Evolutionary conservation across 1,284 basidiomycete genomes (phyloP).

Genomic region (Cryptococcus maquisensis): DNA sequence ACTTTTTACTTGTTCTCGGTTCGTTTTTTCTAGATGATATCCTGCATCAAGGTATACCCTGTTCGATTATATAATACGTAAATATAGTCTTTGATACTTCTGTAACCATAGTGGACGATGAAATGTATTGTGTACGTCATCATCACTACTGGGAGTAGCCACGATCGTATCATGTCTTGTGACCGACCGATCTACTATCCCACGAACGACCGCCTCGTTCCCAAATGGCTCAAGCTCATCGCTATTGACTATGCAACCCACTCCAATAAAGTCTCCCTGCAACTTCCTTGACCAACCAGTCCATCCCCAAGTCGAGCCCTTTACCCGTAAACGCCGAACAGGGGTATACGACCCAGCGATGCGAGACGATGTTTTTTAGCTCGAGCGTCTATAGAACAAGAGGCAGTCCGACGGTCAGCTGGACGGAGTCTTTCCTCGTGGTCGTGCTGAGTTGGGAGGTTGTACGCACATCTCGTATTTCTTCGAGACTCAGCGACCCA

Average conservation of each 20-base stretch:
- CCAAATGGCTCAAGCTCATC: too few species aligned
- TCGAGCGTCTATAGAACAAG: conserved; percentile 62
- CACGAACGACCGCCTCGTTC: too few species aligned
- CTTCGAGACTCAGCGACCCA: conserved; percentile 73
- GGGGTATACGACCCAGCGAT: conserved; percentile 84
- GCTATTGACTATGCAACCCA: conserved; percentile 10
- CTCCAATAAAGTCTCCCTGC: conserved; percentile 59
- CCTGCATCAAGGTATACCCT: too few species aligned
- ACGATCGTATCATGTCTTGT: too few species aligned
- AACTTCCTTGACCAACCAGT: conserved; percentile 93
- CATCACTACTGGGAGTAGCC: too few species aligned
- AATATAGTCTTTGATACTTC: too few species aligned
- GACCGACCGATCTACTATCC: too few species aligned
- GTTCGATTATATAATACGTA: neutral
- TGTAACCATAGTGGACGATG: too few species aligned
- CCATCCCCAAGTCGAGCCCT: conserved; percentile 77
- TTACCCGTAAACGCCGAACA: conserved; percentile 89
- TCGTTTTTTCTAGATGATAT: neutral
- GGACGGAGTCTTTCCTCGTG: neutral
- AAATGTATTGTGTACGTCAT: too few species aligned
- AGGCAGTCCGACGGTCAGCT: neutral
- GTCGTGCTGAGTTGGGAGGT: too few species aligned
- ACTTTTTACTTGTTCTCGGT: too few species aligned
- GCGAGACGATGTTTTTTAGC: conserved; percentile 70
- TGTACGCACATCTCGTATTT: conserved; percentile 71